Base-by-base conservation (phyloP, 306 rosid genomes). In the Cucumis hystrix region DNA sequence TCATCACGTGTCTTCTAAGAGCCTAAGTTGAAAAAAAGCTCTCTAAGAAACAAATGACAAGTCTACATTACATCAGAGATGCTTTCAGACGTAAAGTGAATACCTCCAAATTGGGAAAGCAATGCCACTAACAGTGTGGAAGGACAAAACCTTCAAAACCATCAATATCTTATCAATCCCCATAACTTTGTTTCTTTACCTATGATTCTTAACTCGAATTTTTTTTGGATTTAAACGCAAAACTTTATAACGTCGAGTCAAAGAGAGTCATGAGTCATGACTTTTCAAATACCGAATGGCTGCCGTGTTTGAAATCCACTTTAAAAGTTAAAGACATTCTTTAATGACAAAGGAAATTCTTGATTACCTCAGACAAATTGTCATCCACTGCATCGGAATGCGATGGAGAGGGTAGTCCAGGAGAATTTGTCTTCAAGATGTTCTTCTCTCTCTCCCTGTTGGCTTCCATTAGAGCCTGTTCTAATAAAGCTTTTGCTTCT, bases 401-500 rank as follows among this genome's bases (percentile, higher is more conserved):
- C 59, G 87, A 85, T 17, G 96, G 96, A 65, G 97, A 92, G 45
- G 90, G 85, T 72, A 84, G 83, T n/a, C 88, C 78, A 76, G 79
- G 81, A 55, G 81, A 81, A 54, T 91, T 84, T 60, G 92, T 92
- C 82, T 92, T 92, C 81, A 95, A 85, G 81, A 90, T 87, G 78
- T 78, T 88, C 82, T 83, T 92, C 89, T 92, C 99, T 82, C 93
- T 90, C 89, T 92, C 99, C 79, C 77, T 82, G 85, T 89, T 92
- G 45, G 97, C 96, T 63, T 88, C 92, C 96, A 88, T 87, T 82
- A 95, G 78, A 64, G 99, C 99, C 17, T 83, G 89, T 86, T 95
- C 97, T 74, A 95, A 78, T 76, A 95, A 80, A 45, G 82, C 84
- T 79, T 92, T 95, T 54, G 99, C 97, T 41, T 95, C 97, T 10